Evolutionary conservation across 495 filamentous ascomycete genomes (phyloP).

Genomic region (Talaromyces trachyspermus): DNA sequence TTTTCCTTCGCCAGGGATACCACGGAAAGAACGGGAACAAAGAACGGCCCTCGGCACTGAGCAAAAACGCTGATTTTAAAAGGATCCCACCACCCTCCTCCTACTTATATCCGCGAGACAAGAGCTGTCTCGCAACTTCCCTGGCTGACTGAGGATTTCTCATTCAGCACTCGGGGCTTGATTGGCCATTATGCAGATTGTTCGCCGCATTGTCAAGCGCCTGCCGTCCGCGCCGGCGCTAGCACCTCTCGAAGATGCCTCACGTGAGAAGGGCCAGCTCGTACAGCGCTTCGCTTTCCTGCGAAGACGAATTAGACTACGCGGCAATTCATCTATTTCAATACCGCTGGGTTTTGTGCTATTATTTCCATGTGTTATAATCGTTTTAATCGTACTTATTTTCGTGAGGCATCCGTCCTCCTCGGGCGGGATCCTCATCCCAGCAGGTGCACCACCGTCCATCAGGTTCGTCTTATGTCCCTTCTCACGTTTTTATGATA

Average conservation of each 20-base stretch:
- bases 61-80: background rate
- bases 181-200: conserved; percentile 44
- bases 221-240: conserved; percentile 54
- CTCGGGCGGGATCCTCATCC: conserved; percentile 76
- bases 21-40: too few relatives aligned
- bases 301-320: conserved; percentile 79
- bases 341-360: conserved; percentile 90
- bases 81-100: background rate
- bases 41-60: background rate
- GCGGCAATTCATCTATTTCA: conserved; percentile 88
- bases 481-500: too few relatives aligned
- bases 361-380: conserved; percentile 84
- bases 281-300: conserved; percentile 72
- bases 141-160: background rate
- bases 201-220: conserved; percentile 56
- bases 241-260: conserved; percentile 52
- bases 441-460: conserved; percentile 79
- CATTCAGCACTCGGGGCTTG: conserved; percentile 1
- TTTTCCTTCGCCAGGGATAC: too few relatives aligned
- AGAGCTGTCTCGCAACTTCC: background rate
- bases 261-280: conserved; percentile 44
- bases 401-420: conserved; percentile 85
- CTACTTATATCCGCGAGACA: background rate
- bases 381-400: conserved; percentile 83
- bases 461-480: conserved; percentile 89